Evolutionary conservation across 768 basidiomycete genomes (phyloP).

Genomic region (Termitomyces sp.): DNA sequence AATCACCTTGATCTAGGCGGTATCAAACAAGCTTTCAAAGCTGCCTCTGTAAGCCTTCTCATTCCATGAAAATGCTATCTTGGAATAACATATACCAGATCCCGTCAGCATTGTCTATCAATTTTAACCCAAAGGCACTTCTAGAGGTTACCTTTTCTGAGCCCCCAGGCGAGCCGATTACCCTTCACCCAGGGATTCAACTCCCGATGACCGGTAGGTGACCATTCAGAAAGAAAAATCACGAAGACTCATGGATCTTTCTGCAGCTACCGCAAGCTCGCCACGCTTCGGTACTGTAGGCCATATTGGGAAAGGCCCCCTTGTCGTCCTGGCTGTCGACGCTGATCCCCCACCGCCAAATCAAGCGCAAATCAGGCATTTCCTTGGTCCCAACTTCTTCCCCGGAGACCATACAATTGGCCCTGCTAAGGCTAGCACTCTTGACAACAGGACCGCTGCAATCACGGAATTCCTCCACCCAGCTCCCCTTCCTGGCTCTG

Average conservation of each 20-base stretch:
- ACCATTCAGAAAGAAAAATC: background rate
- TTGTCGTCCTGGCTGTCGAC: constrained; percentile 45
- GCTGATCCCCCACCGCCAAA: constrained; percentile 49
- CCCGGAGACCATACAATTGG: too few species aligned
- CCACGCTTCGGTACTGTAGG: constrained; percentile 26
- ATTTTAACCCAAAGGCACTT: constrained; percentile 33
- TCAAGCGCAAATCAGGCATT: constrained; percentile 43
- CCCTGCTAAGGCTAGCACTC: background rate
- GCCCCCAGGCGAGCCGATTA: constrained; percentile 19
- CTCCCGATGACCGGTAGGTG: constrained; percentile 17
- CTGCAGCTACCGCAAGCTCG: constrained; percentile 35
- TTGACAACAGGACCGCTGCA: constrained; percentile 39
- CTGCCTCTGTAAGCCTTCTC: constrained; percentile 22
- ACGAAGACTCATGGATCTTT: background rate
- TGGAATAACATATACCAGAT: constrained; percentile 23
- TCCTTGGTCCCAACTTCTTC: constrained; percentile 42
- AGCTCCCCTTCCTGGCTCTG: constrained; percentile 37
- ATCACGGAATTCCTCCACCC: constrained; percentile 39
- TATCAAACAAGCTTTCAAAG: constrained; percentile 24
- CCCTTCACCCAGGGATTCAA: constrained; percentile 27
- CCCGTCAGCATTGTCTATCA: constrained; percentile 27
- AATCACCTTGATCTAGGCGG: constrained; percentile 28
- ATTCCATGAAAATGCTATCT: background rate
- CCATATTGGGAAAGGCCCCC: constrained; percentile 39
- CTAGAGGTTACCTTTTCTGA: constrained; percentile 33